These are phyloP conservation scores for Diutina mesorugosa DNA, from an alignment of 1,139 yeast species.

Conservation along the genomic window DNA sequence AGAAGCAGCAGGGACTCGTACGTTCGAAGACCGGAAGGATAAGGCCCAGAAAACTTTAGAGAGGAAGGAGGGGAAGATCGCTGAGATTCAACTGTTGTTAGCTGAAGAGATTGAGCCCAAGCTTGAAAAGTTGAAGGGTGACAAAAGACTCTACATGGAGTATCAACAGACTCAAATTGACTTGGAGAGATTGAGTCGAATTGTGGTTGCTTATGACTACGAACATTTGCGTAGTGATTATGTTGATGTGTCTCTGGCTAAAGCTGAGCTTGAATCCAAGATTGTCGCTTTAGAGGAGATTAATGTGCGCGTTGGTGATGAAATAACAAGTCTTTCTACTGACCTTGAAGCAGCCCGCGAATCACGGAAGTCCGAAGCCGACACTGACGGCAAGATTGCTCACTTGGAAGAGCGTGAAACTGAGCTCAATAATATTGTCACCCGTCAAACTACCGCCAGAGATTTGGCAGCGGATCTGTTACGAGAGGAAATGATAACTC, in stretches of 20 bases:
- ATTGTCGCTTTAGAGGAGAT: constrained; percentile 22
- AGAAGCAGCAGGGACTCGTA: constrained; percentile 96
- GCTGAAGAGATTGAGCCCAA: constrained; percentile 90
- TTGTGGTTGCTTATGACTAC: constrained; percentile 73
- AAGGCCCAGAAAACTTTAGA: constrained; percentile 87
- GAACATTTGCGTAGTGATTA: constrained; percentile 27
- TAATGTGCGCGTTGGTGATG: constrained; percentile 35
- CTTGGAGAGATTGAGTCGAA: constrained; percentile 58
- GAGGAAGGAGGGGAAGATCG: constrained; percentile 76
- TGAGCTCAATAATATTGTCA: constrained; percentile 51
- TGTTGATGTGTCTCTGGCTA: constrained; percentile 24
- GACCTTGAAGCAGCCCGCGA: constrained; percentile 46
- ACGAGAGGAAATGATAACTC: constrained; percentile 27
- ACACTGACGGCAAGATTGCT: background rate
- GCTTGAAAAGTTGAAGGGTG: constrained; percentile 65
- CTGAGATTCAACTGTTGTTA: constrained; percentile 61
- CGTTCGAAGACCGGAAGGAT: constrained; percentile 88
- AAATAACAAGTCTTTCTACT: constrained; percentile 44
- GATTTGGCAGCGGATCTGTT: constrained; percentile 45
- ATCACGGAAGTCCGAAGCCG: background rate
- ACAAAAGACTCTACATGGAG: constrained; percentile 73
- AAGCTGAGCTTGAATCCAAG: constrained; percentile 21
- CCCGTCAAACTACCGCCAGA: constrained; percentile 52
- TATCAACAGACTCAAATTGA: constrained; percentile 78
- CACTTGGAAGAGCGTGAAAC: constrained; percentile 29